Evolutionary conservation across 2,329 filamentous ascomycete genomes (phyloP), one percentile per base, ranked within the genome.

Genomic region (Alternaria sp.): DNA sequence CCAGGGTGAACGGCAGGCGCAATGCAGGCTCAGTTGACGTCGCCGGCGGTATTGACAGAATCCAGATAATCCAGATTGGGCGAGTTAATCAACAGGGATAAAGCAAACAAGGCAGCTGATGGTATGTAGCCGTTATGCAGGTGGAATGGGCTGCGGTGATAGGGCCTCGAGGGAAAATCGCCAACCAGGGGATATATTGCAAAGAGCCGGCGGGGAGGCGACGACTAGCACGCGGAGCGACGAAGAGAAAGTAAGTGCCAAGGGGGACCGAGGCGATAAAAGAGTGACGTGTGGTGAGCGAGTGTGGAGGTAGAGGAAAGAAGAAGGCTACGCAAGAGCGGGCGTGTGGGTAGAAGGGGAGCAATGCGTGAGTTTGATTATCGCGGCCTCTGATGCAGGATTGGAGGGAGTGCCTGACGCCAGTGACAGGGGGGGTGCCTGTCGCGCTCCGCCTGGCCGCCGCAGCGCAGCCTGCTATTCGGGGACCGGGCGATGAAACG

Each of bases 21-120:
- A 69, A 66, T 65, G 66, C 65, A 69, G 59, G 69, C 56, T 62
- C 50, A 54, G 59, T 69, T 51, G 62, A 69, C 61, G 62, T 67
- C 60, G 56, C 64, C 58, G 67, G 61, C 56, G 60, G 58, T 68
- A 64, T 68, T 68, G 70, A 57, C 68, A 70, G 66, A 51, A 70
- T 68, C 65, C 70, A 70, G 69, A 72, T 61, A 51, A 70, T 68
- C 65, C 70, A 70, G 69, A 72, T 64, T 64, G 61, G 67, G 64
- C 59, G 69, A 57, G 69, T 74, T 70, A 78, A 76, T 74, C 67
- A 77, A 65, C 76, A 78, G 76, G 75, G 75, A 73, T 68, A 69
- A 65, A 66, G 64, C 57, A 45, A 61, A 30, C 52, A 64, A 40
- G 45, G 70, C 73, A 68, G 74, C 65, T 72, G 74, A 74, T 69